Base-by-base conservation (phyloP, 495 filamentous ascomycete species). In the Sordaria brevicollis region DNA sequence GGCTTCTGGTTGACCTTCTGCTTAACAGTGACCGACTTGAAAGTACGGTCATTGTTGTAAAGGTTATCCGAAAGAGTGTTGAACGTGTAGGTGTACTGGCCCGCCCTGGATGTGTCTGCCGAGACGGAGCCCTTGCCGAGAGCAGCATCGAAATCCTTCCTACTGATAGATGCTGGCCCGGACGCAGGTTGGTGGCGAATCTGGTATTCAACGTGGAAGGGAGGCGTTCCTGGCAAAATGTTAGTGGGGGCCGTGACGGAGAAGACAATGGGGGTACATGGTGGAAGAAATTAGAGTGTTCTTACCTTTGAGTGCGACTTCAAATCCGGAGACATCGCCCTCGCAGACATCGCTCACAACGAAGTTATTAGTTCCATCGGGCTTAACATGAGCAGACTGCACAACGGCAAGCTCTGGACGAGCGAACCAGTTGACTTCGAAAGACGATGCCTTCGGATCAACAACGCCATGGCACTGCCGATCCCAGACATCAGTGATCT, bases 321-420 rank as follows among this genome's bases (percentile, higher is more conserved):
- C 94, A 66, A 97, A 87, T 33, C 88, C 87, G 75, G 97, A 94
- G 71, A 94, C 90, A 66, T 97, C 94, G 19, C 95, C 94, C 80
- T 99, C 93, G 74, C 95, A 99, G 67, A 99, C 88, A 71, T 91
- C 89, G n/a, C 87, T 84, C 77, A 94, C 92, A 70, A 88, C 75
- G 75, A 83, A 93, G 68, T 81, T 84, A 25, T 62, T 62, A 25
- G 49, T 17, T 39, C 80, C 80, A 67, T 77, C 84, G 33, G 72
- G 79, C 74, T 77, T 62, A 13, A 93, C 81, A 34, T 86, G 80
- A 6, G 88, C 82, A 38, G 87, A 88, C 68, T 90, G 87, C 1
- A 89, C 77, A 19, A 95, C 78, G 31, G 83, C 85, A 37, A 97
- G 84, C 66, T 89, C 83, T 7, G 95, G 95, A 37, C 93, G 86